Evolutionary conservation across 352 stramenopile genomes (phyloP), one percentile per base, ranked within the genome.

Genomic region (Globisporangium carolinianum): DNA sequence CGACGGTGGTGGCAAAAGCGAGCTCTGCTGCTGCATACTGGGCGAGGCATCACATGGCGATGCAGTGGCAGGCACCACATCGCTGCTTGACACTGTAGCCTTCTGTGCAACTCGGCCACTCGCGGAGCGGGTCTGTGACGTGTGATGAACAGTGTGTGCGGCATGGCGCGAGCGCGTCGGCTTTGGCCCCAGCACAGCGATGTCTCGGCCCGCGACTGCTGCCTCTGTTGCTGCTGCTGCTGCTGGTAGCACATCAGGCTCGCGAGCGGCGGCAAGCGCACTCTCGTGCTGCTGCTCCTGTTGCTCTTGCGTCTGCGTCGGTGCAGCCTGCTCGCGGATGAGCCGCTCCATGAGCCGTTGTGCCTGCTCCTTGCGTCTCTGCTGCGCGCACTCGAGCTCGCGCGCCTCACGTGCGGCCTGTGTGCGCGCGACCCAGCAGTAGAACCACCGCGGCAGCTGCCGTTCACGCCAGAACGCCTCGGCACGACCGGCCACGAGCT

Each of bases 391-490:
- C 46, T 68, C 58, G 10, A 67, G 42, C n/a, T 57, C 51, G n/a
- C 57, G 56, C 11, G 60, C 61, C 9, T 85, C 69, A 47, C 73
- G 73, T 35, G 52, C 36, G 14, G 69, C 66, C 18, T 32, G 56
- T 8, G 67, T 58, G 15, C 57, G 63, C 15, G 45, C 51, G 1
- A n/a, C 49, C 80, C 80, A 90, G 5, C 47, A 64, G 47, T 83
- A 79, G 54, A 90, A 88, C 74, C 64, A 82, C 35, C 53, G 55
- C 0, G 76, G 67, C 17, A 90, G 51, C 17, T 61, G 62, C 42
- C 65, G 76, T 4, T 52, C 41, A 4, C 75, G 70, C 57, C 67
- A 58, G 54, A 86, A 82, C 10, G 53, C 37, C 8, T 69, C 57
- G 0, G 77, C 80, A 39, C 57, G 58, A 2, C 45, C 32, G 6